Base-by-base conservation (phyloP, 2,329 filamentous ascomycete species). In the Dothidotthia symphoricarpi region DNA sequence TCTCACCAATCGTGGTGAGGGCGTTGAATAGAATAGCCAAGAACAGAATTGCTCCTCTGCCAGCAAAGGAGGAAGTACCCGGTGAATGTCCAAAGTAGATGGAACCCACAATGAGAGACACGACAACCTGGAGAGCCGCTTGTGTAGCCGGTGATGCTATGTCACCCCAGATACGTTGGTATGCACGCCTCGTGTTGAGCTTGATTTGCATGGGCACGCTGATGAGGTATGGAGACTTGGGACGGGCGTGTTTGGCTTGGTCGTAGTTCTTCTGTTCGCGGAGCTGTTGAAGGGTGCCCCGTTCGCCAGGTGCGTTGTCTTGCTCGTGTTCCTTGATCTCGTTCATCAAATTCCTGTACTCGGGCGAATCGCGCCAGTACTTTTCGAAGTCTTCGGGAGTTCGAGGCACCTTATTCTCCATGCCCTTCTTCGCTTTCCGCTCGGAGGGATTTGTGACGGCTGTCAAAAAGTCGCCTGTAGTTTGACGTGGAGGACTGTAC, bases 381-480 rank as follows among this genome's bases (percentile, higher is more conserved):
- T 55, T 53, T 24, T 72, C 72, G 41, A 75, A 75, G 2, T 75
- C 72, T 31, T 74, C 68, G 0, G 72, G 67, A 0, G 71, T 73
- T 10, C 71, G 66, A n/a, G 72, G 73, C 1, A 73, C 70, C 33
- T 59, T 64, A 45, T 66, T 57, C 51, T 74, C 70, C 44, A 59
- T 71, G 1, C 71, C 73, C 22, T 60, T 36, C n/a, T 50, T 54
- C 0, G 71, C 57, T 19, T 69, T 49, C 32, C 72, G 67, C 48
- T 75, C 72, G 24, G 63, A 50, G 1, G 73, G 49, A 25, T 69
- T 71, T 2, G 81, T 88, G 38, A 90, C 79, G 1, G 82, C 85
- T 0, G 85, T 90, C 16, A 90, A 66, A 61, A 90, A 91, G 52
- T 91, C 86, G 3, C 79, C 81, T 0, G 81, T 82, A 0, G 83